Conservation (phyloP, 495 filamentous ascomycete species). For the Chaetomium tenue region DNA sequence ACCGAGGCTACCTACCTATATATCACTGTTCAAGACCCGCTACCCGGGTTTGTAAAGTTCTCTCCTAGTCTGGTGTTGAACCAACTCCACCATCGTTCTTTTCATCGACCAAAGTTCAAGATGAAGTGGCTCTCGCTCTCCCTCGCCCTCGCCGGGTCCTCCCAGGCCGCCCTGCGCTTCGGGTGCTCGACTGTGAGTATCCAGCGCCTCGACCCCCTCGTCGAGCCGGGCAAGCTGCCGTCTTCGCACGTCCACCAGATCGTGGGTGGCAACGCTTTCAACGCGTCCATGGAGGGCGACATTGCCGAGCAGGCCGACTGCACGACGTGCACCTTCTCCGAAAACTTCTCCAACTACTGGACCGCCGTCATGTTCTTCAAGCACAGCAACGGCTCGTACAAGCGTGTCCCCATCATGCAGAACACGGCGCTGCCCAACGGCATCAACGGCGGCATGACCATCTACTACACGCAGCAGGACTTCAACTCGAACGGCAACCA, state of each 20-base stretch:
- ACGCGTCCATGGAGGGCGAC: conserved; percentile 48
- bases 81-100: not conserved
- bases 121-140: conserved; percentile 49
- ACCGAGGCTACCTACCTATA: not conserved
- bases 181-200: conserved; percentile 48
- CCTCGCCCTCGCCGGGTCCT: conserved; percentile 40
- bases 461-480: conserved; percentile 51
- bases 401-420: conserved; percentile 43
- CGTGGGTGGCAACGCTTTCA: conserved; percentile 51
- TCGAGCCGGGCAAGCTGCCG: conserved; percentile 41
- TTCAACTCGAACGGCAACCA: conserved; percentile 44
- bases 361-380: conserved; percentile 53
- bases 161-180: conserved; percentile 47
- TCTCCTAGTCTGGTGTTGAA: not conserved
- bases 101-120: not conserved
- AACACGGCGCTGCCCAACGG: conserved; percentile 46
- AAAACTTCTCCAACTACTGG: conserved; percentile 53
- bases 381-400: conserved; percentile 51
- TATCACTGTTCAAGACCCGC: not conserved
- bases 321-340: conserved; percentile 46
- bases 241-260: conserved; percentile 52
- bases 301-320: conserved; percentile 45
- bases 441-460: conserved; percentile 50
- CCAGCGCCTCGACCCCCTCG: conserved; percentile 49
- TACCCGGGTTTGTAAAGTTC: not conserved